Conservation (phyloP, 2,329 filamentous ascomycete species). For the Ascochyta clinopodiicola region DNA sequence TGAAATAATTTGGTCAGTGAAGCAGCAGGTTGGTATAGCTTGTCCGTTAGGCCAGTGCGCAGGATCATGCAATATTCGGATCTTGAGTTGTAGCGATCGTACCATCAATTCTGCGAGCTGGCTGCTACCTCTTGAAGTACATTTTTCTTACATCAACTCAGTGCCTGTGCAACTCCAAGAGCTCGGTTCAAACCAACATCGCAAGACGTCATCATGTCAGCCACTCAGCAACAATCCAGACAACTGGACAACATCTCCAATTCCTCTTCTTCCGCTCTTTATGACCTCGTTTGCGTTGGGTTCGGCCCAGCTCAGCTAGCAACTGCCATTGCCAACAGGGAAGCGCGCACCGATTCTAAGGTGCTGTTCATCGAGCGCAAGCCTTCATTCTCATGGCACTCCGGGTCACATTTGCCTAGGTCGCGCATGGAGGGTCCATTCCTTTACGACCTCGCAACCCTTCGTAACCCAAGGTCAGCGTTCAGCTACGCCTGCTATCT, state of each 20-base stretch:
- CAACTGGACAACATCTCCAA: constrained; percentile 19
- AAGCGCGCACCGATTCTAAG: constrained; percentile 33
- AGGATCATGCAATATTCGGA: constrained; percentile 14
- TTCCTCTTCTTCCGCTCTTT: constrained; percentile 27
- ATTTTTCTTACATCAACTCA: constrained; percentile 5
- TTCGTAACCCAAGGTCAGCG: constrained; percentile 43
- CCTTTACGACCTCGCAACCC: constrained; percentile 45
- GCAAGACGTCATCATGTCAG: constrained; percentile 28
- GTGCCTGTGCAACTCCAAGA: background rate
- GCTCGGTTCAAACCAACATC: background rate
- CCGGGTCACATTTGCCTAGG: constrained; percentile 34
- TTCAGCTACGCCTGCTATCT: constrained; percentile 48
- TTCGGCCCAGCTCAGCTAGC: constrained; percentile 46
- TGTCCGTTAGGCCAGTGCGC: constrained; percentile 19
- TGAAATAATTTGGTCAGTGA: constrained; percentile 30
- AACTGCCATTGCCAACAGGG: constrained; percentile 45
- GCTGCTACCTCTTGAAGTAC: constrained; percentile 11
- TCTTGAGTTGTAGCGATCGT: constrained; percentile 10
- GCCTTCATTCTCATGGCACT: constrained; percentile 43
- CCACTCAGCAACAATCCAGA: constrained; percentile 22
- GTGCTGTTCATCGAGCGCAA: constrained; percentile 45
- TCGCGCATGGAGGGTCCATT: constrained; percentile 46
- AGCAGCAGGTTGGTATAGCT: constrained; percentile 13
- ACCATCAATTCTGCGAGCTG: constrained; percentile 6
- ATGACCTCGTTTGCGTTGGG: constrained; percentile 46